Evolutionary conservation across 2,329 filamentous ascomycete species (phyloP), one percentile per base, ranked within the genome.

Genomic region (Aureobasidium vineae): DNA sequence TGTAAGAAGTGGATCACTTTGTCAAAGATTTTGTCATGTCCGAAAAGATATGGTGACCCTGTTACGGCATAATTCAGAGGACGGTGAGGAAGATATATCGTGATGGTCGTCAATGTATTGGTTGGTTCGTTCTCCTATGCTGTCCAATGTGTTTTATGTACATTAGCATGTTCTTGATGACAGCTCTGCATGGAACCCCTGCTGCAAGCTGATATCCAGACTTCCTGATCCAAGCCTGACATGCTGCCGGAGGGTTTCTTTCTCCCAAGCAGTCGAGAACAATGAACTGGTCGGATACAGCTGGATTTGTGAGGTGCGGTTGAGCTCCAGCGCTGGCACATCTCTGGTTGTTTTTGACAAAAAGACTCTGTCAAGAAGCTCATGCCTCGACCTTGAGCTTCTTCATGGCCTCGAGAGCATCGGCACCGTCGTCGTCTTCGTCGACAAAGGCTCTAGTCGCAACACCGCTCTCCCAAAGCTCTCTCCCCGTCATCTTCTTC

Each of bases 401-500:
- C 69, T 89, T 86, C 68, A 94, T 78, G 40, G 83, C 86, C 36
- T 86, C 87, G 23, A 82, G 76, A 1, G 83, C 82, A 68, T 83
- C 82, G 84, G 82, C 47, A 82, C 84, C 21, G 26, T 84, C 85
- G 4, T 86, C 88, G 1, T 90, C 85, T 45, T 88, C 85, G 19
- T 90, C 86, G 68, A 91, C 90, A 31, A 77, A 77, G n/a, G 71
- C 72, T 82, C 91, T 95, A 68, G 87, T 83, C 73, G 77, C 80
- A 70, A 83, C 70, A 7, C 81, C 81, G 68, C 76, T 76, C 73
- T 79, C 76, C 81, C 81, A 83, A 52, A 83, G 70, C 72, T 83
- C 79, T 72, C 75, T 81, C 0, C 82, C 89, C 21, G 88, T 86
- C 80, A 91, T 89, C 79, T 91, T 92, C 79, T 91, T 86, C 59